Conservation (phyloP, 257 asterid species). For the Paraleonurus japonicus region DNA sequence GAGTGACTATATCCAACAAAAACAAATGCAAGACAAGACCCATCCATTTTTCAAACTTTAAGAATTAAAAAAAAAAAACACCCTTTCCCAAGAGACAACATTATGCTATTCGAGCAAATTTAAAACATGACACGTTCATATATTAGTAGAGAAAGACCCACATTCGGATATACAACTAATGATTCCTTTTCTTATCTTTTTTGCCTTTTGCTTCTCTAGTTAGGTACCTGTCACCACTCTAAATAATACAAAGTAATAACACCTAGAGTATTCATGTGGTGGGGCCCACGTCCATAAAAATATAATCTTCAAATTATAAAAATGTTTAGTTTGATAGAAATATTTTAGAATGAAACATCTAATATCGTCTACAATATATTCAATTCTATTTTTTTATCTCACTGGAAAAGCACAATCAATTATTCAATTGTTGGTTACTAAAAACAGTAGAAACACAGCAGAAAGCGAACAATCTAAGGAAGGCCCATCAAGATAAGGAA, state of each 20-base stretch:
- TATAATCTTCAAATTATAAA: too few species aligned
- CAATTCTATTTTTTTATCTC: neutral
- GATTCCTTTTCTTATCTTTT: conserved; percentile 29
- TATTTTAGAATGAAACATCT: too few species aligned
- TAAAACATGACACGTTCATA: conserved; percentile 15
- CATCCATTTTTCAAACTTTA: neutral
- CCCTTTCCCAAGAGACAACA: neutral
- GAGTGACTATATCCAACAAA: too few species aligned
- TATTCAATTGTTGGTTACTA: neutral
- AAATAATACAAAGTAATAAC: conserved; percentile 6
- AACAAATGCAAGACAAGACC: conserved; percentile 7
- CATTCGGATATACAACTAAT: conserved; percentile 16
- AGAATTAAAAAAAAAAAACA: neutral
- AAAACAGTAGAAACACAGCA: neutral
- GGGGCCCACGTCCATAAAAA: conserved; percentile 8
- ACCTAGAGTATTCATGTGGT: neutral
- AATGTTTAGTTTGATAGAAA: too few species aligned
- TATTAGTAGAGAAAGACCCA: neutral
- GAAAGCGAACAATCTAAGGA: neutral
- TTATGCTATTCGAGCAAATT: neutral
- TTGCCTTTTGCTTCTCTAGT: conserved; percentile 19
- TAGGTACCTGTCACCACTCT: conserved; percentile 30
- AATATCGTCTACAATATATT: neutral
- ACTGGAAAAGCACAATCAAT: neutral
- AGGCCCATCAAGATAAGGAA: neutral